Base-by-base conservation (phyloP, 257 asterid species). In the Fraxinus anomala region DNA sequence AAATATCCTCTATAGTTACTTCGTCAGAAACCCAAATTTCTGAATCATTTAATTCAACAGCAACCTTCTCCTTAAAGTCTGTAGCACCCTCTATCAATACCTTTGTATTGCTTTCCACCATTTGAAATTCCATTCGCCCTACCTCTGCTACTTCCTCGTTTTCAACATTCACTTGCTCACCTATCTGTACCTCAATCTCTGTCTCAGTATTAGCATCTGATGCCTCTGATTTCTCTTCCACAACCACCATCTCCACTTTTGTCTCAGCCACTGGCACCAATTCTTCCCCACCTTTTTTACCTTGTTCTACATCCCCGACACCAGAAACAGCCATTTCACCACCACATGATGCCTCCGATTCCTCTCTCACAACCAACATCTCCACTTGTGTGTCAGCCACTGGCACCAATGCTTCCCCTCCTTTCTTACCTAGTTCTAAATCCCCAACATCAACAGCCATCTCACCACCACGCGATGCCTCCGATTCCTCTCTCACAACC, bases 41-140 rank as follows among this genome's bases (percentile, higher is more conserved):
- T 28, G 79, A 77, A 77, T 73, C 84, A 77, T 77, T 81, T 49
- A 24, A 77, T 28, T 73, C 30, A 8, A 16, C 49, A 70, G 39
- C 85, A 73, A 74, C 73, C 85, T 80, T 85, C 65, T 36, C 88
- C 30, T n/a, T n/a, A 67, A 61, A 36, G 63, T 86, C 83, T 24
- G 42, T 42, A 6, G 80, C 47, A 40, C 13, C 47, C 47, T 40
- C 47, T 40, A 40, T 40, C 47, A 40, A 10, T 40, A 40, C 47
- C 14, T 40, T 9, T 10, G 47, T 40, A 10, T 40, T 9, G 47
- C 47, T 40, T 40, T 40, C 47, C 3, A 40, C 47, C 47, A 40
- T 40, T 40, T 40, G 47, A 40, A 40, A 40, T 9, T 40, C 47
- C 47, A 40, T 40, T 40, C 14, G 76, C 77, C 39, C 77, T 59